Evolutionary conservation across 441 rosid species (phyloP), one percentile per base, ranked within the genome.

Genomic region (Eruca vesicaria): DNA sequence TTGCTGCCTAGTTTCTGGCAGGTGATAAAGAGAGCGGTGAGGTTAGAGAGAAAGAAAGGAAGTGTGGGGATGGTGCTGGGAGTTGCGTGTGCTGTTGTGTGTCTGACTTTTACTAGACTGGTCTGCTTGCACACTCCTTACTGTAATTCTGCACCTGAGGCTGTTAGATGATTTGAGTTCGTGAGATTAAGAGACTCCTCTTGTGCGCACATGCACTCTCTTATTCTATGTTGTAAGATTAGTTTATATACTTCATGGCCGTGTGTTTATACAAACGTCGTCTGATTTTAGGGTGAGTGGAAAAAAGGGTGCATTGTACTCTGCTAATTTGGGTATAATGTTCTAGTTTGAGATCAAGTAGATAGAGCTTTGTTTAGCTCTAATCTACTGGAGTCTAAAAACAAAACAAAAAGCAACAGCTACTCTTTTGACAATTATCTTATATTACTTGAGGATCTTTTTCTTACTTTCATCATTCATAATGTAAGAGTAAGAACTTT

Each of bases 131-230:
- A 92, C 82, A 93, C 98, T 0, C 90, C 97, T 23, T 96, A 93
- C 78, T 96, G 99, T 85, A 92, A 93, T 73, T 93, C 99, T 31
- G 98, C 97, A 50, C 99, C 99, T 0, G 98, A 96, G 82, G 99
- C 98, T 63, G 97, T 96, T 36, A 87, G 91, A 84, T 96, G 80
- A 84, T 70, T 23, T 29, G 35, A 16, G 9, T 58, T 77, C 36
- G 4, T 33, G 3, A 21, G 20, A 52, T 32, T 3, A 36, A 58
- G 57, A 26, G 56, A 14, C 26, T 57, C 12, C 9, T 57, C 45
- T 68, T 19, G 69, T 55, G 53, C 41, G n/a, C 61, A 32, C 6
- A 12, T 4, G 21, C 73, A 20, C 61, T 6, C 72, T 58, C 68
- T 71, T n/a, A 36, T 66, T 77, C 31, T 50, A 31, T 71, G 63